Base-by-base conservation (phyloP, 495 filamentous ascomycete species). In the Penicillium psychrofluorescens region DNA sequence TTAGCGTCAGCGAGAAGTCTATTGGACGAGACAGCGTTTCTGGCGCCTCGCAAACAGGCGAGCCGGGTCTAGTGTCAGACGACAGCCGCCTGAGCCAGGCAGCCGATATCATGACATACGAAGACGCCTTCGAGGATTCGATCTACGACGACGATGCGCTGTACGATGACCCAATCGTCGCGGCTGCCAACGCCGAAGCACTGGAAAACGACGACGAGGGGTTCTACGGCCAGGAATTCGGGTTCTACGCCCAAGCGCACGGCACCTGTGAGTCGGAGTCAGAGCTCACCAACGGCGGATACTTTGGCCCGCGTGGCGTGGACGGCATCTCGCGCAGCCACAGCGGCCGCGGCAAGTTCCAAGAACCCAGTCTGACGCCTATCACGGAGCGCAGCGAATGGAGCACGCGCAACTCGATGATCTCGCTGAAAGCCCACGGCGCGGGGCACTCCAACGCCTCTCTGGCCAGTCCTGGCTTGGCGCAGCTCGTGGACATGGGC, bases 331-430 rank as follows among this genome's bases (percentile, higher is more conserved):
- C 73, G 30, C 76, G 87, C n/a, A 80, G 58, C 67, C 69, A 72
- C 47, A 89, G 78, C 54, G 86, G 83, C 32, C 77, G 85, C 3
- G 76, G 81, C 30, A 82, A 83, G 30, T 83, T 85, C 16, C 73
- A 85, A 34, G 89, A 95, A 46, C 92, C 94, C 2, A 95, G 89
- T 54, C 68, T 98, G 28, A 98, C 92, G 2, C 92, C 92, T 6
- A 98, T 98, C 49, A 96, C 90, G 0, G 92, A 98, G 63, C 80
- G 91, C 4, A 94, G 86, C 51, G 92, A 98, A 69, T 95, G 92
- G 71, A 92, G 86, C 34, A 95, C 92, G 39, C 80, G 94, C 40
- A 97, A 96, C 57, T 91, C 85, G 3, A 77, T 92, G 52, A 85
- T 92, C 71, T 83, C 78, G 29, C 63, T 88, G 30, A 75, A 75